Evolutionary conservation across 768 basidiomycete species (phyloP), one percentile per base, ranked within the genome.

Genomic region (Auricularia auricula-judae): DNA sequence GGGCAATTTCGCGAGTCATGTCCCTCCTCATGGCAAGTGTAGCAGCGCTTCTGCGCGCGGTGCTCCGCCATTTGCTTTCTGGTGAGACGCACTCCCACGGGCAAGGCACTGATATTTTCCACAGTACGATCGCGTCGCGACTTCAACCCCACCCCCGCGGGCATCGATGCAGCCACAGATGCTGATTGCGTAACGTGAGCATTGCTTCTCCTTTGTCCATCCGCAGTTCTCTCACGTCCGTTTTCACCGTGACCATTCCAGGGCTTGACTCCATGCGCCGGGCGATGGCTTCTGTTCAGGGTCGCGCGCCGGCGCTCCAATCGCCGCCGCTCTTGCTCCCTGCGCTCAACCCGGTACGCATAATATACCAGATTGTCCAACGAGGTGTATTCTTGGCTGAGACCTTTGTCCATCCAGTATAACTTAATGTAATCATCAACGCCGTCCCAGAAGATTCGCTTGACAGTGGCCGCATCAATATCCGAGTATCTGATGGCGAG

Each of bases 381-480:
- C 0, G 62, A 56, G 0, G 73, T 71, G 0, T 60, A 39, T 11
- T 76, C 71, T 0, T 72, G 74, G 3, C 74, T 72, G 0, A 77
- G 64, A 4, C 71, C 63, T 2, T 75, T 67, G n/a, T 65, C 64
- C 73, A 74, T 76, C 0, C 78, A 63, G 2, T 72, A 67, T 0
- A 64, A 64, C 39, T 76, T 76, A 1, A 78, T 69, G 12, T 66
- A 51, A 0, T 60, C 29, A 1, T 66, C 62, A 0, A 77, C 63
- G 0, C 79, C 76, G 3, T 71, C 68, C 77, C 77, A 81, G 0
- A 81, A 67, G 5, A 71, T 70, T 10, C 72, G 67, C 0, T 77
- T 73, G 7, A 68, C 53, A 8, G 77, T 74, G 0, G 65, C 62
- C 2, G 75, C 66, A 2, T 72, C 69, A 0, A 68, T 66, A 3